Base-by-base conservation (phyloP, 2,329 filamentous ascomycete species). In the Penicillium brasilianum region DNA sequence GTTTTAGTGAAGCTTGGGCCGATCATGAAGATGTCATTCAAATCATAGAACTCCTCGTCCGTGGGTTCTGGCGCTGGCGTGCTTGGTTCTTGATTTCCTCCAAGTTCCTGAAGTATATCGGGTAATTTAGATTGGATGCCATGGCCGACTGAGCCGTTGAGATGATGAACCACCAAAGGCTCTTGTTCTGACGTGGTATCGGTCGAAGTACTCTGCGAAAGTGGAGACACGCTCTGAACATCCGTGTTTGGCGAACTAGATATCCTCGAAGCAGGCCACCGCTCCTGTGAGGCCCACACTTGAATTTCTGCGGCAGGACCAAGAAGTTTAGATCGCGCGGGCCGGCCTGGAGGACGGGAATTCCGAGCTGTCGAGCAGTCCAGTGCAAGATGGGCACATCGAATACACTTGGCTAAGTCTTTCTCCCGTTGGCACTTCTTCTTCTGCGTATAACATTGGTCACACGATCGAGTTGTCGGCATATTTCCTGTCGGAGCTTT, bases 21-120 rank as follows among this genome's bases (percentile, higher is more conserved):
- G 37, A 56, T 56, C 53, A 56, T 56, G 53, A 56, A 56, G 30
- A 56, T 56, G 30, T 56, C 43, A 14, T 48, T 46, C 14, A 56
- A 48, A 7, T 30, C 28, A 36, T 56, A 56, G 7, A 56, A 56
- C 22, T 56, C 53, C 16, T 48, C 41, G 7, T 48, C 43, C 18
- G 53, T 48, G 16, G 53, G 53, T 8, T 46, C 43, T 25, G 43
- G 53, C 11, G 32, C 41, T 10, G 43, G n/a, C 11, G 41, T 46
- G 6, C 9, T 13, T 37, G 11, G 28, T 10, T 32, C 28, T 30
- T 56, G 20, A n/a, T 39, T 41, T 3, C 11, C 4, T 6, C 52
- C 52, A 28, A 54, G 28, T 6, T 54, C 52, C n/a, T 54, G 52
- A 10, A 54, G 52, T 13, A 54, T 20, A 43, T 54, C 52, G 5